Conservation (phyloP, 2,329 filamentous ascomycete species). For the Colletotrichum magnum region DNA sequence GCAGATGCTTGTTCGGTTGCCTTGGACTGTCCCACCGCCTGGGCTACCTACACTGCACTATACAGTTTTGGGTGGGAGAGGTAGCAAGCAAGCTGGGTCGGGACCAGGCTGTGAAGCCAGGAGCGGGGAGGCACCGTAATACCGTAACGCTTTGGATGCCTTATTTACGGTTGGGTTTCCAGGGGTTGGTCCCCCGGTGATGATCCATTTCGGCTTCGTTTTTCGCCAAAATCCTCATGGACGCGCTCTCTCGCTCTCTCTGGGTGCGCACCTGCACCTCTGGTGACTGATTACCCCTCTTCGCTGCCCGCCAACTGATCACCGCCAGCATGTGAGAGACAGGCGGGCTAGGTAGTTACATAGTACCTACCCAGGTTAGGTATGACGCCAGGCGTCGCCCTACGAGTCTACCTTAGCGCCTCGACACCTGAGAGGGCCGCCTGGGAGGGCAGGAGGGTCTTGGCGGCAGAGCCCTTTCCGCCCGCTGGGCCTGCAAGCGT, state of each 20-base stretch:
- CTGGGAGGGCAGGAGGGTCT: conserved; percentile 4
- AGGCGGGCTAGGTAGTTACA: conserved; percentile 7
- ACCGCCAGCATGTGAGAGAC: conserved; percentile 38
- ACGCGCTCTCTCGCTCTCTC: neutral
- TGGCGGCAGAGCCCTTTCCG: conserved; percentile 36
- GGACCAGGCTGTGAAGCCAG: no score
- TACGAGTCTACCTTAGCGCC: conserved; percentile 11
- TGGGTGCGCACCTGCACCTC: neutral
- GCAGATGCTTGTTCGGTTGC: conserved; percentile 20
- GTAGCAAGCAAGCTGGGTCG: conserved; percentile 4
- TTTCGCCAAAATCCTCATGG: neutral
- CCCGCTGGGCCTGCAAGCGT: conserved; percentile 26
- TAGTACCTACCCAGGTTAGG: neutral
- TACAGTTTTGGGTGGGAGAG: no score
- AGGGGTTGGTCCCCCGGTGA: neutral
- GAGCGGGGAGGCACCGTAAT: no score
- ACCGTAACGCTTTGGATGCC: no score
- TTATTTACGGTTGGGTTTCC: neutral
- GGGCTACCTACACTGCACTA: neutral
- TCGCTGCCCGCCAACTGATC: conserved; percentile 20
- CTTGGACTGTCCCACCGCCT: conserved; percentile 19
- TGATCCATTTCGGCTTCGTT: neutral
- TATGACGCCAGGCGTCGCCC: neutral
- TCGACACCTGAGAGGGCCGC: conserved; percentile 16
- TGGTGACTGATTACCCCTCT: neutral